These are phyloP conservation scores for Coleophoma crateriformis DNA, from an alignment of 2,329 filamentous ascomycete genomes.

Conservation along the genomic window DNA sequence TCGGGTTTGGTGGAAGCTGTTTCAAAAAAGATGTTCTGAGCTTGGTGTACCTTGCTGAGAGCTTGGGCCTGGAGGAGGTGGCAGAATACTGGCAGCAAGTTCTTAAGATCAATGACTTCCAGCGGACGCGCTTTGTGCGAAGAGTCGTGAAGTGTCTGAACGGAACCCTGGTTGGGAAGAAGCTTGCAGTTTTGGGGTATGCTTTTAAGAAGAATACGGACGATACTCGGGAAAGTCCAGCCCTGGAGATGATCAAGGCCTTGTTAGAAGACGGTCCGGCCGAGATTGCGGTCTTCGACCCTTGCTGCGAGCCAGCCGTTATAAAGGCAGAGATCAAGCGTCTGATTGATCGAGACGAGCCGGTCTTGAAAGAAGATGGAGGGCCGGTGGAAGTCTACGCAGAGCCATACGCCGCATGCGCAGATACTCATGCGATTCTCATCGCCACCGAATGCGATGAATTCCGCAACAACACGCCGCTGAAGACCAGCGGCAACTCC, in stretches of 20 bases:
- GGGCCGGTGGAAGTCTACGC: constrained; percentile 32
- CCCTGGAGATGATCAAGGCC: constrained; percentile 60
- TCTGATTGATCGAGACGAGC: constrained; percentile 20
- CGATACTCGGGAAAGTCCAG: constrained; percentile 67
- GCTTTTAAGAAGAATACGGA: constrained; percentile 78
- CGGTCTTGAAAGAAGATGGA: constrained; percentile 22
- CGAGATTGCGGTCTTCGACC: constrained; percentile 65
- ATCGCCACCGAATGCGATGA: constrained; percentile 49
- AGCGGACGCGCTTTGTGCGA: constrained; percentile 62
- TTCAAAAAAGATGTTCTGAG: constrained; percentile 78
- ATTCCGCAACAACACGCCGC: constrained; percentile 31
- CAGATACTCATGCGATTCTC: constrained; percentile 38
- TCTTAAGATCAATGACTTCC: constrained; percentile 71
- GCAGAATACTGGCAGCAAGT: constrained; percentile 72
- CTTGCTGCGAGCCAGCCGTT: constrained; percentile 36
- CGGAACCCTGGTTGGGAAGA: constrained; percentile 64
- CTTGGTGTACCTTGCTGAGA: constrained; percentile 68
- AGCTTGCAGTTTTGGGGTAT: constrained; percentile 67
- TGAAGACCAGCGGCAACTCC: not conserved
- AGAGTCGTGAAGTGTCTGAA: constrained; percentile 62
- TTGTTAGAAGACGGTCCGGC: constrained; percentile 59
- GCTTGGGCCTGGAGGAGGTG: constrained; percentile 63
- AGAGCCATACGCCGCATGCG: constrained; percentile 38
- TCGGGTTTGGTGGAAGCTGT: constrained; percentile 76
- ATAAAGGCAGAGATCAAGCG: constrained; percentile 33